Percentiles rank a stretch among this genome's conserved stretches.
These are phyloP conservation scores for Cinchona pubescens DNA, from an alignment of 257 asterid species.

Conservation along the genomic window DNA sequence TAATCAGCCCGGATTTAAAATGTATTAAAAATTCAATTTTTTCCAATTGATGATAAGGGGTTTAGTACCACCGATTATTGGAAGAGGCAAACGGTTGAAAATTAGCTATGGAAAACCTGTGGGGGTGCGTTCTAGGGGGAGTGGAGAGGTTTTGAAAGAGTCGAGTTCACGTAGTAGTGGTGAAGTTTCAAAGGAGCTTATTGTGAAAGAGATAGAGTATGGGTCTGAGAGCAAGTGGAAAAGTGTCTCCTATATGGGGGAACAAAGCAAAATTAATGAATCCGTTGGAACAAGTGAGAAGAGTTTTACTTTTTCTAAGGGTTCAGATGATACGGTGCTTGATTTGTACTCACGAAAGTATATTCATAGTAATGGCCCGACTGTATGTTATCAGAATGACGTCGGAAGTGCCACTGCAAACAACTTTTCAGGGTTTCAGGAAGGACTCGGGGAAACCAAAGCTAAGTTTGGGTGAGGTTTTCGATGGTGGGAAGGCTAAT, in stretches of 20 bases:
- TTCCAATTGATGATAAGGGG: slow-evolving; percentile 59
- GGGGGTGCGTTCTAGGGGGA: slow-evolving; percentile 27
- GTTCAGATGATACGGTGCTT: slow-evolving; percentile 56
- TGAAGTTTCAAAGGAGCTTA: slow-evolving; percentile 69
- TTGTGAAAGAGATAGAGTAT: slow-evolving; percentile 84
- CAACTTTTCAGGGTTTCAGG: slow-evolving; percentile 55
- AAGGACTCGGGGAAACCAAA: slow-evolving; percentile 46
- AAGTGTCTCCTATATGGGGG: slow-evolving; percentile 40
- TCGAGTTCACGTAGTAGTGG: slow-evolving; percentile 29
- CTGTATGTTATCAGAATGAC: slow-evolving; percentile 45
- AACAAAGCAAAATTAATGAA: slow-evolving; percentile 46
- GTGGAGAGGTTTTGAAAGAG: slow-evolving; percentile 38
- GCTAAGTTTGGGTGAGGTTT: slow-evolving; percentile 40
- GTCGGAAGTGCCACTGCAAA: slow-evolving; percentile 27
- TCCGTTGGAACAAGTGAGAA: slow-evolving; percentile 53
- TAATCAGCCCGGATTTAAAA: slow-evolving; percentile 61
- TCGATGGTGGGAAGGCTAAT: slow-evolving; percentile 38
- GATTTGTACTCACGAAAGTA: slow-evolving; percentile 63
- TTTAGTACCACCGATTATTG: slow-evolving; percentile 30
- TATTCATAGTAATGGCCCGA: slow-evolving; percentile 46
- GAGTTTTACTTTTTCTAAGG: slow-evolving; percentile 53
- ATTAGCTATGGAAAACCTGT: slow-evolving; percentile 35
- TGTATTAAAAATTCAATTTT: too few relatives aligned
- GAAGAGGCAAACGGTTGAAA: slow-evolving; percentile 53
- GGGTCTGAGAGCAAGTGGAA: slow-evolving; percentile 60